A percentile compares a stretch with the other conserved stretches of the same genome.
These are phyloP conservation scores for Talaromyces sp. DNA, from an alignment of 2,329 filamentous ascomycete species.

Conservation along the genomic window DNA sequence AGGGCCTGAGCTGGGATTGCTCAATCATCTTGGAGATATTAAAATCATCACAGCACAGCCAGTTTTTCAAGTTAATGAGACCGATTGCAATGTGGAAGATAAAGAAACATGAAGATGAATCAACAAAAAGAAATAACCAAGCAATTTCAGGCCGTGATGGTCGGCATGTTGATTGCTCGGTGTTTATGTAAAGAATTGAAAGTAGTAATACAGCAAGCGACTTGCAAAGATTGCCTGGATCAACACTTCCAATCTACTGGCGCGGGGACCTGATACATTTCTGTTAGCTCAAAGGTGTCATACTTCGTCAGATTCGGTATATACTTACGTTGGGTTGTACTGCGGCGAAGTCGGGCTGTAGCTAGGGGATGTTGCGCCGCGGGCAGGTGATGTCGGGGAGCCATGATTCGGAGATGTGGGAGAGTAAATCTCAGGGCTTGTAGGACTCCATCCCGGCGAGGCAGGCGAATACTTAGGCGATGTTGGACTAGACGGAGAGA, in stretches of 20 bases:
- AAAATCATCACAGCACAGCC: no score
- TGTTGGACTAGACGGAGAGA: conserved; percentile 45
- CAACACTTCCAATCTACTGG: conserved; percentile 30
- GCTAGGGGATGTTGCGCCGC: conserved; percentile 36
- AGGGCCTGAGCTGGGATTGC: no score
- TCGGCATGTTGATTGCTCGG: conserved; percentile 34
- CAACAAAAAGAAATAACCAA: conserved; percentile 32
- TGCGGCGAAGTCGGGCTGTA: conserved; percentile 43
- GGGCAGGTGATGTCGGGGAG: conserved; percentile 39
- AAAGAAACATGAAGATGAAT: no score
- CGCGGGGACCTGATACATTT: conserved; percentile 33
- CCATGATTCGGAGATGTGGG: conserved; percentile 46
- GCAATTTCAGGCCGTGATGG: conserved; percentile 29
- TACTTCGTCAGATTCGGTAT: background rate
- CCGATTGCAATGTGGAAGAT: no score
- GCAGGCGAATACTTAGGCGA: conserved; percentile 53
- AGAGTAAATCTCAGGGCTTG: conserved; percentile 46
- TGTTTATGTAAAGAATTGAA: conserved; percentile 27
- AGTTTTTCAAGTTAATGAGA: no score
- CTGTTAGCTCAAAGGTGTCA: background rate
- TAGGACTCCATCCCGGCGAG: conserved; percentile 48
- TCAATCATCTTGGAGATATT: no score
- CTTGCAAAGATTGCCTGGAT: conserved; percentile 19
- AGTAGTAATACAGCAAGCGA: conserved; percentile 32
- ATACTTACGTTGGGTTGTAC: conserved; percentile 40